Evolutionary conservation across 768 basidiomycete species (phyloP).

Genomic region (Auricularia auricula-judae): DNA sequence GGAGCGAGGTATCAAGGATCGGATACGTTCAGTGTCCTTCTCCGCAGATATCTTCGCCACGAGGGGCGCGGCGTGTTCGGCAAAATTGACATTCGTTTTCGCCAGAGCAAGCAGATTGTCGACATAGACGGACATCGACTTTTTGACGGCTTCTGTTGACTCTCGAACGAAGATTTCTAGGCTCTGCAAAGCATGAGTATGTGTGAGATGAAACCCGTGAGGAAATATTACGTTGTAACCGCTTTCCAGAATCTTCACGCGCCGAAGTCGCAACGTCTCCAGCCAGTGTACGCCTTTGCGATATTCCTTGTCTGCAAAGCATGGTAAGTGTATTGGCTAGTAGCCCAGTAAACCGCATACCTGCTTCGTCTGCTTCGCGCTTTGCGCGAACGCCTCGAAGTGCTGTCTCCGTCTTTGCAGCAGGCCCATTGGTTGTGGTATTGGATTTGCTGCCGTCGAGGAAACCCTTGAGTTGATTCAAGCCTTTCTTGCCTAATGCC

Average conservation of each 20-base stretch:
- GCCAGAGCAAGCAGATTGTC: constrained; percentile 76
- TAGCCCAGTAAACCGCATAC: constrained; percentile 28
- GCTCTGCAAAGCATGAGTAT: constrained; percentile 39
- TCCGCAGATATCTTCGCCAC: constrained; percentile 61
- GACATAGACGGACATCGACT: constrained; percentile 57
- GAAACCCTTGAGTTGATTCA: constrained; percentile 79
- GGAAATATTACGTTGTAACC: constrained; percentile 55
- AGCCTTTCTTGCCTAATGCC: constrained; percentile 62
- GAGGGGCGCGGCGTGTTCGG: constrained; percentile 47
- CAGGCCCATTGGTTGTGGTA: constrained; percentile 48
- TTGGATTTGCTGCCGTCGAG: constrained; percentile 58
- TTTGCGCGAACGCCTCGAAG: constrained; percentile 72
- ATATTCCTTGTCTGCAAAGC: constrained; percentile 69
- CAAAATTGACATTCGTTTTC: constrained; percentile 63
- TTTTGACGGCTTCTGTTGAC: constrained; percentile 50
- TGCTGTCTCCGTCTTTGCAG: constrained; percentile 47
- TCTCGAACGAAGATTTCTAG: constrained; percentile 72
- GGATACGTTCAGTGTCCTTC: constrained; percentile 51
- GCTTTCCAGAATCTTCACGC: constrained; percentile 71
- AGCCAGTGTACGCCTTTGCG: constrained; percentile 82
- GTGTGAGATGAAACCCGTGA: neutral
- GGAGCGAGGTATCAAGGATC: constrained; percentile 46
- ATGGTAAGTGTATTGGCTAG: neutral
- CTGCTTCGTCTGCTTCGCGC: constrained; percentile 85
- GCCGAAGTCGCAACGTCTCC: constrained; percentile 76